Percentiles rank a stretch among this genome's conserved stretches.
Conservation (phyloP, 768 basidiomycete species). For the Termitomyces sp. region DNA sequence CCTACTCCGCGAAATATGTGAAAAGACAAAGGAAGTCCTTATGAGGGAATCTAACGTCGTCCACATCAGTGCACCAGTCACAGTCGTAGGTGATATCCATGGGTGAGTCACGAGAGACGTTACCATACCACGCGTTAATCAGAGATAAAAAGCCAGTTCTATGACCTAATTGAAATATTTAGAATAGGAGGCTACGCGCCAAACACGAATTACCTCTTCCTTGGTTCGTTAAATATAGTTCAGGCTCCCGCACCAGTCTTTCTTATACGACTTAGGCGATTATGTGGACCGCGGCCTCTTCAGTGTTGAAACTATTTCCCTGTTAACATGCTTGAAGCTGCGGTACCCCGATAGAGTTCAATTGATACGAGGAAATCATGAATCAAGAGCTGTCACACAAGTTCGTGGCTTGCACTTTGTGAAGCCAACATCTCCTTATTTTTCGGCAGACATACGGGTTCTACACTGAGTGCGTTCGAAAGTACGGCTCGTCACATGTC, state of each 20-base stretch:
- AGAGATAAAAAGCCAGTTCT: constrained; percentile 80
- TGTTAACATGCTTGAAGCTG: constrained; percentile 93
- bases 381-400: constrained; percentile 96
- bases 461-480: constrained; percentile 96
- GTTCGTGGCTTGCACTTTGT: constrained; percentile 41
- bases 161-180: constrained; percentile 98
- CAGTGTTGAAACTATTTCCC: constrained; percentile 97
- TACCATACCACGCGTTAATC: constrained; percentile 22
- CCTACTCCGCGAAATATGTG: constrained; percentile 95
- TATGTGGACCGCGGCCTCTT: constrained; percentile 98
- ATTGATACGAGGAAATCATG: constrained; percentile 96
- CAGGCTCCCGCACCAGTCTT: constrained; percentile 5
- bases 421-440: constrained; percentile 18
- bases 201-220: constrained; percentile 96
- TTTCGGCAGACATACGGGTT: constrained; percentile 88
- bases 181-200: constrained; percentile 97
- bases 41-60: constrained; percentile 99
- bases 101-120: constrained; percentile 58
- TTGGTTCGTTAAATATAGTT: constrained; percentile 65
- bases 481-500: constrained; percentile 92
- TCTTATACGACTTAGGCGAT: constrained; percentile 58
- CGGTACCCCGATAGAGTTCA: constrained; percentile 96
- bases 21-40: constrained; percentile 98
- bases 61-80: constrained; percentile 93
- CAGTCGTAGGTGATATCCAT: constrained; percentile 98